A percentile compares a stretch with the other conserved stretches of the same genome.
phyloP scores from a whole-genome alignment of 805 yeast species.

The Wickerhamomyces tratensis region DNA sequence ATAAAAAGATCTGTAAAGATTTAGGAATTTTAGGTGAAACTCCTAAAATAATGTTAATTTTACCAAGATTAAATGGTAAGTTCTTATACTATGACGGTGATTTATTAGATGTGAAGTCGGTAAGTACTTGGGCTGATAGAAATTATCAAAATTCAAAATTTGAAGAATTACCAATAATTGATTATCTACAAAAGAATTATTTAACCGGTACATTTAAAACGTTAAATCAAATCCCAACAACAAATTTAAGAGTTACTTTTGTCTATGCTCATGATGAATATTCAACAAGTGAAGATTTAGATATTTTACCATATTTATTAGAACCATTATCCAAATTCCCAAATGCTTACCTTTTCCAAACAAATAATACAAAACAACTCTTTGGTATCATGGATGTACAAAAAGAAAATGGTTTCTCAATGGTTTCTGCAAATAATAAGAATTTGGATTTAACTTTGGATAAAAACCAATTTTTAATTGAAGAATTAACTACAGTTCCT shows the following conservation, averaged over 20 bases:
- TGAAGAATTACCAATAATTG: conserved; percentile 14
- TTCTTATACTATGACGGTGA: conserved; percentile 30
- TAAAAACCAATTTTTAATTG: conserved; percentile 36
- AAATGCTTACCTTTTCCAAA: conserved; percentile 42
- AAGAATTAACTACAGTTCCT: conserved; percentile 50
- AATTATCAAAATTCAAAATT: conserved; percentile 36
- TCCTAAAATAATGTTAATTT: conserved; percentile 40
- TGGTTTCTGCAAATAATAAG: conserved; percentile 35
- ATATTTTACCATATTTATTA: conserved; percentile 47
- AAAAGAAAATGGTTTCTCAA: conserved; percentile 21
- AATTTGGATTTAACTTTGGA: conserved; percentile 27
- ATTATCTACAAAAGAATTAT: conserved; percentile 16
- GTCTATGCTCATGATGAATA: conserved; percentile 44
- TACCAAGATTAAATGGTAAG: conserved; percentile 41
- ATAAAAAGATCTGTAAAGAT: conserved; percentile 39
- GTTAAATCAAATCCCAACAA: conserved; percentile 5
- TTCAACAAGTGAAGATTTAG: conserved; percentile 51
- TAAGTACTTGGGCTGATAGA: conserved; percentile 23
- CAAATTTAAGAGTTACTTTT: conserved; percentile 36
- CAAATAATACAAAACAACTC: conserved; percentile 32
- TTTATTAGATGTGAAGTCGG: neutral
- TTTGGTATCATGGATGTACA: conserved; percentile 31
- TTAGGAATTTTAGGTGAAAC: conserved; percentile 31
- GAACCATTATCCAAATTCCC: conserved; percentile 53
- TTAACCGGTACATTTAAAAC: neutral